phyloP scores from a whole-genome alignment of 371 early-diverging fungal genomes.

The Funneliformis caledonium region DNA sequence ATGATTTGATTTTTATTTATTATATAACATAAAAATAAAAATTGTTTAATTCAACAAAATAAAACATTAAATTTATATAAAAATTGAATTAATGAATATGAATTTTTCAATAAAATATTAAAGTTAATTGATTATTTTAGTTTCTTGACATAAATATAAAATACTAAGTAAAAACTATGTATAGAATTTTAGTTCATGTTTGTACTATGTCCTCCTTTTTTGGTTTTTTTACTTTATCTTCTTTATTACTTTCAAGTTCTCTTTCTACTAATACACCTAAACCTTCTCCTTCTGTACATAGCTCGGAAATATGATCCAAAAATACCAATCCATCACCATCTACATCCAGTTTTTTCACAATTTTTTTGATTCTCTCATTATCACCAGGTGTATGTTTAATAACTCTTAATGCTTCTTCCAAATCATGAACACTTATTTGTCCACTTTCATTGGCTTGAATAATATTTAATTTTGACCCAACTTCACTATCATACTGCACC shows the following conservation, averaged over 20 bases:
- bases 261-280: slow-evolving; percentile 53
- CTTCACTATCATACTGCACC: slow-evolving; percentile 57
- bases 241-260: slow-evolving; percentile 41
- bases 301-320: slow-evolving; percentile 51
- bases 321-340: slow-evolving; percentile 61
- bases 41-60: too few relatives aligned
- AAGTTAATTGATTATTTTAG: too few relatives aligned
- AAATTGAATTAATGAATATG: too few relatives aligned
- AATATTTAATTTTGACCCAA: slow-evolving; percentile 48
- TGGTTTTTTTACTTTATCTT: slow-evolving; percentile 45
- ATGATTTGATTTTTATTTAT: too few relatives aligned
- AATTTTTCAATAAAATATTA: too few relatives aligned
- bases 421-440: slow-evolving; percentile 62
- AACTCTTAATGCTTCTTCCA: slow-evolving; percentile 65
- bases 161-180: too few relatives aligned
- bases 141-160: too few relatives aligned
- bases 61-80: too few relatives aligned
- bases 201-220: slow-evolving; percentile 52
- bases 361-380: slow-evolving; percentile 64
- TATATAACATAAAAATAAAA: too few relatives aligned
- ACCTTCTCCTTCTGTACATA: slow-evolving; percentile 53
- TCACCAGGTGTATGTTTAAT: slow-evolving; percentile 64
- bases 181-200: slow-evolving; percentile 18
- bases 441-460: slow-evolving; percentile 60
- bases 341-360: slow-evolving; percentile 67